Percentiles rank a stretch among this genome's conserved stretches.
Conservation (phyloP, 164 flowering plant species). For the Annona cherimola region DNA sequence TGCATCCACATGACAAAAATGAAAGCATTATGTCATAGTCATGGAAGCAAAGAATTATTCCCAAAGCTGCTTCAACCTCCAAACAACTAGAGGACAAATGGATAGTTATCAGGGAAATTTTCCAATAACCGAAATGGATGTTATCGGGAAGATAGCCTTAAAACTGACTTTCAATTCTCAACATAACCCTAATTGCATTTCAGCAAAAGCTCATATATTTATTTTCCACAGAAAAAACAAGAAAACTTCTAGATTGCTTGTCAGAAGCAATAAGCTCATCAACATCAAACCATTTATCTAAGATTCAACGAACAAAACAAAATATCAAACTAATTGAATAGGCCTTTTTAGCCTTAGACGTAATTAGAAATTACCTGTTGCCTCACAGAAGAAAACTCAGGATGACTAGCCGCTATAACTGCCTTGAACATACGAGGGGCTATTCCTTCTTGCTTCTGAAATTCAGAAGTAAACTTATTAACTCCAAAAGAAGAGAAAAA, state of each 20-base stretch:
- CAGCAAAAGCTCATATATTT: not conserved
- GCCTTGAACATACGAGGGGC: slow-evolving; percentile 68
- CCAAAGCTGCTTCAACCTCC: not conserved
- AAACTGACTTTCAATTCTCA: not conserved
- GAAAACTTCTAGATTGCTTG: too few relatives aligned
- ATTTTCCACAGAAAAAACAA: too few relatives aligned
- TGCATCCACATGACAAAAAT: not conserved
- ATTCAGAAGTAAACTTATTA: slow-evolving; percentile 5
- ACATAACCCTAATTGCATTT: not conserved
- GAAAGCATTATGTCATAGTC: not conserved
- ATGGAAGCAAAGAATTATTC: not conserved
- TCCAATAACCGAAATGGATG: not conserved
- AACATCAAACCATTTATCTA: too few relatives aligned
- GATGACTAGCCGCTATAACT: slow-evolving; percentile 84
- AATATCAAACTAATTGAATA: not conserved
- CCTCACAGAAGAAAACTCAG: slow-evolving; percentile 45
- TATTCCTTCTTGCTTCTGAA: slow-evolving; percentile 85
- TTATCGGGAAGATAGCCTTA: not conserved
- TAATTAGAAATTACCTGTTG: slow-evolving; percentile 63
- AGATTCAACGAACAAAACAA: too few relatives aligned
- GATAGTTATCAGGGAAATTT: not conserved
- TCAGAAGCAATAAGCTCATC: too few relatives aligned
- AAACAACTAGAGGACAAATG: not conserved
- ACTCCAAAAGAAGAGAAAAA: not conserved
- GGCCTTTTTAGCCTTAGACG: not conserved